Percentiles rank a stretch among this genome's conserved stretches.
phyloP scores from a whole-genome alignment of 2,329 filamentous ascomycete species.

The Thermothelomyces thermophilus region DNA sequence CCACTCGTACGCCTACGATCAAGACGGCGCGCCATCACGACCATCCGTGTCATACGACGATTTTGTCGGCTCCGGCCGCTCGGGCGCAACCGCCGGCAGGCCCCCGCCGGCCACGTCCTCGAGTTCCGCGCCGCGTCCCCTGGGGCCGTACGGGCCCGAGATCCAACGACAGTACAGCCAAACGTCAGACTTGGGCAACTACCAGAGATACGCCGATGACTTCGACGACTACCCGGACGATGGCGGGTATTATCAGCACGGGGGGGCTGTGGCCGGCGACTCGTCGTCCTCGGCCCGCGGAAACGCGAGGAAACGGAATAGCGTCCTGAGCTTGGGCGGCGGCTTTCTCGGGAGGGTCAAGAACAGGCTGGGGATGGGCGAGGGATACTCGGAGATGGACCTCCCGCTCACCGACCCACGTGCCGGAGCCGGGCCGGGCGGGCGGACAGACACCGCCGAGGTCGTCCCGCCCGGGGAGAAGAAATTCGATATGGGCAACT shows the following conservation, averaged over 20 bases:
- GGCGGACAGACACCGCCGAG: slow-evolving; percentile 32
- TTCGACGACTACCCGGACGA: slow-evolving; percentile 77
- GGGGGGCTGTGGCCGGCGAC: slow-evolving; percentile 49
- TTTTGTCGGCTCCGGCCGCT: slow-evolving; percentile 67
- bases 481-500: slow-evolving; percentile 63
- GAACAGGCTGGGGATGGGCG: slow-evolving; percentile 81
- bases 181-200: slow-evolving; percentile 77
- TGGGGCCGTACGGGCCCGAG: slow-evolving; percentile 39
- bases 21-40: slow-evolving; percentile 58
- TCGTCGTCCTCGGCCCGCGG: slow-evolving; percentile 25
- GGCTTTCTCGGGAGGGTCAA: slow-evolving; percentile 83
- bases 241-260: slow-evolving; percentile 74
- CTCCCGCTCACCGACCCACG: slow-evolving; percentile 79
- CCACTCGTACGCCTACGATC: slow-evolving; percentile 65
- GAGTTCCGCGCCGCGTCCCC: slow-evolving; percentile 22
- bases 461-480: slow-evolving; percentile 35
- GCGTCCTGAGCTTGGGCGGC: slow-evolving; percentile 78
- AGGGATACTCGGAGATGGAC: slow-evolving; percentile 96
- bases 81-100: slow-evolving; percentile 42
- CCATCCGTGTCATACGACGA: slow-evolving; percentile 92
- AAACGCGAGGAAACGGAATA: slow-evolving; percentile 69
- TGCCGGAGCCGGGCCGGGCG: slow-evolving; percentile 43
- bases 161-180: slow-evolving; percentile 56
- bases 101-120: slow-evolving; percentile 28
- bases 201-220: slow-evolving; percentile 84